Conservation (phyloP, 176 grass and related monocot genomes). For the Avena insularis region DNA sequence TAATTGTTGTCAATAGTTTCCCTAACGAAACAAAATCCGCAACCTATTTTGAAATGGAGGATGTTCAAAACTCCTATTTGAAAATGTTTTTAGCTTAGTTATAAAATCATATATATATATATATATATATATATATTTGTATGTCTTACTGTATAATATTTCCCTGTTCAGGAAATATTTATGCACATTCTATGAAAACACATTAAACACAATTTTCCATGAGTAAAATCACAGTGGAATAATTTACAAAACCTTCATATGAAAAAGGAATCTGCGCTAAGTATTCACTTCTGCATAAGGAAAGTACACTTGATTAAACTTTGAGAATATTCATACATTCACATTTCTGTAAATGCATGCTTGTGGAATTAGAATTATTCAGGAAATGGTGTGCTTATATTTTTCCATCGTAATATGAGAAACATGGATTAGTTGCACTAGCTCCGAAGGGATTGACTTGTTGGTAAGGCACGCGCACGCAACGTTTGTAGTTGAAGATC, state of each 20-base stretch:
- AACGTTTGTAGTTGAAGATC: slow-evolving; percentile 28
- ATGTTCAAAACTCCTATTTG: too few species aligned
- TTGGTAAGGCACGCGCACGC: not conserved
- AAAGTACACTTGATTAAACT: not conserved
- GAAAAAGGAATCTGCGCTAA: not conserved
- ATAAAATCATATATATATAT: too few species aligned
- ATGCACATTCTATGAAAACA: not conserved
- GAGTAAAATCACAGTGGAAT: not conserved
- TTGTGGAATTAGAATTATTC: not conserved
- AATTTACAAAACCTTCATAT: not conserved
- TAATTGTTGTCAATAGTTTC: too few species aligned
- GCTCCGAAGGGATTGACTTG: not conserved
- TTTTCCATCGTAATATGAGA: slow-evolving; percentile 10
- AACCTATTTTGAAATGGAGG: too few species aligned
- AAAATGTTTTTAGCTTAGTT: too few species aligned
- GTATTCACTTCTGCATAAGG: not conserved
- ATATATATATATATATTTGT: not conserved
- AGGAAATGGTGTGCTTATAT: not conserved
- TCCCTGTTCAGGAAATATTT: not conserved
- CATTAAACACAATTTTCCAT: not conserved
- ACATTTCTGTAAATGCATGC: not conserved
- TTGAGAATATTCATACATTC: not conserved
- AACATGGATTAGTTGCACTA: not conserved
- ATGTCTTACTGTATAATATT: not conserved
- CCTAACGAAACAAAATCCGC: too few species aligned